phyloP scores from a whole-genome alignment of 768 basidiomycete species.

The Tubosaeta sp. region DNA sequence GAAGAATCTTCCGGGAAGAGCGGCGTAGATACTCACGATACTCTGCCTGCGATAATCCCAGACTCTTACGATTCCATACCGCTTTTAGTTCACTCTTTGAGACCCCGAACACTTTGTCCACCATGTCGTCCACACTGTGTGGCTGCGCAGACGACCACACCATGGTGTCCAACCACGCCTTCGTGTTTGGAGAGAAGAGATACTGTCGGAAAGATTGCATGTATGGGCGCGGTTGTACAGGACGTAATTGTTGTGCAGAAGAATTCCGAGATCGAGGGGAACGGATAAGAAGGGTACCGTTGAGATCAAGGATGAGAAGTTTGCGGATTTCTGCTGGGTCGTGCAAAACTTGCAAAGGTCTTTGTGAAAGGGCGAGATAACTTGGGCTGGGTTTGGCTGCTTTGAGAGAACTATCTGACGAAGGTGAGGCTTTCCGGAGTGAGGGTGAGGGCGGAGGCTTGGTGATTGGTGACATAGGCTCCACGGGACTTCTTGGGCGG shows the following conservation, averaged over 20 bases:
- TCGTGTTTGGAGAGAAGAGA: conserved; percentile 57
- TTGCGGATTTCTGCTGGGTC: conserved; percentile 42
- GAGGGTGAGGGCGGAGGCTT: not conserved
- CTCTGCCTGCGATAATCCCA: conserved; percentile 56
- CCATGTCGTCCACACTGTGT: conserved; percentile 75
- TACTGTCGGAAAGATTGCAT: conserved; percentile 57
- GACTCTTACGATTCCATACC: conserved; percentile 76
- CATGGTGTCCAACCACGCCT: conserved; percentile 75
- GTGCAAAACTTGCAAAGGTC: conserved; percentile 24
- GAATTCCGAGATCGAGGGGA: conserved; percentile 29
- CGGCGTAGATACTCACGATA: conserved; percentile 57
- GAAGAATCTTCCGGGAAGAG: not conserved
- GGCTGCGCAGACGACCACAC: conserved; percentile 88
- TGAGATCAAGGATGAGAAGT: conserved; percentile 61
- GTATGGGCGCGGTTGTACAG: conserved; percentile 61
- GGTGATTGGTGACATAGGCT: not conserved
- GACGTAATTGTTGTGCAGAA: conserved; percentile 26
- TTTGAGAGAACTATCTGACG: conserved; percentile 1
- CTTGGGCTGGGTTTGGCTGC: conserved; percentile 27
- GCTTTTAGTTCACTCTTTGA: conserved; percentile 44
- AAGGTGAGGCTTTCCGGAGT: conserved; percentile 3
- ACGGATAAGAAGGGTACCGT: conserved; percentile 69
- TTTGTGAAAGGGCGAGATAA: conserved; percentile 34
- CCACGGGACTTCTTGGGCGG: conserved; percentile 9
- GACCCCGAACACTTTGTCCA: conserved; percentile 52